Percentiles rank a stretch among this genome's conserved stretches.
Conservation (phyloP, 768 basidiomycete species). For the Serendipita sp. region DNA sequence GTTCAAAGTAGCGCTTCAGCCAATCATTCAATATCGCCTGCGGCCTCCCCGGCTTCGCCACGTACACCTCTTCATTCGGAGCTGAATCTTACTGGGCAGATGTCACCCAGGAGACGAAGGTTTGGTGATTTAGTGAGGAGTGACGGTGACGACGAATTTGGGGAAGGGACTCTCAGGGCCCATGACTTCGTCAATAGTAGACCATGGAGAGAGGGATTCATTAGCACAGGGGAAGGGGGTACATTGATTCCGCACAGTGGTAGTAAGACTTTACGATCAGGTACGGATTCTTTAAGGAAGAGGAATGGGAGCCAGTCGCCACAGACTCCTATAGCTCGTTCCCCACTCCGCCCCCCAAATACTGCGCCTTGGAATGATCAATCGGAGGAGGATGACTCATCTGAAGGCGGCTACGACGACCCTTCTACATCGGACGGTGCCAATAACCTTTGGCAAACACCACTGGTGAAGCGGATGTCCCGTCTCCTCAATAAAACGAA, state of each 20-base stretch:
- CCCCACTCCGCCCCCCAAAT: neutral
- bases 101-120: neutral
- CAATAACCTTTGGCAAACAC: constrained; percentile 16
- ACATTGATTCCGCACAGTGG: neutral
- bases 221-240: neutral
- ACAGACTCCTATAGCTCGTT: neutral
- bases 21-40: neutral
- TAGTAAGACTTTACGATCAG: neutral
- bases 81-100: neutral
- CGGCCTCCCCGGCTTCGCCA: neutral
- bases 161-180: neutral
- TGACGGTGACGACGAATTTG: neutral
- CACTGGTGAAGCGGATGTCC: constrained; percentile 30
- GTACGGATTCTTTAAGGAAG: neutral
- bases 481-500: constrained; percentile 14
- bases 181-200: neutral
- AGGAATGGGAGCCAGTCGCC: neutral
- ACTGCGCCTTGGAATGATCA: neutral
- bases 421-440: constrained; percentile 15
- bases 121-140: neutral
- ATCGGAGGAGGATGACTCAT: constrained; percentile 26
- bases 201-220: constrained; percentile 1
- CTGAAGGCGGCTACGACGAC: constrained; percentile 30
- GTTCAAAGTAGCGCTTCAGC: neutral
- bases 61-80: neutral